Evolutionary conservation across 163 green algal species (phyloP).

Genomic region (Prototheca wickerhamii): DNA sequence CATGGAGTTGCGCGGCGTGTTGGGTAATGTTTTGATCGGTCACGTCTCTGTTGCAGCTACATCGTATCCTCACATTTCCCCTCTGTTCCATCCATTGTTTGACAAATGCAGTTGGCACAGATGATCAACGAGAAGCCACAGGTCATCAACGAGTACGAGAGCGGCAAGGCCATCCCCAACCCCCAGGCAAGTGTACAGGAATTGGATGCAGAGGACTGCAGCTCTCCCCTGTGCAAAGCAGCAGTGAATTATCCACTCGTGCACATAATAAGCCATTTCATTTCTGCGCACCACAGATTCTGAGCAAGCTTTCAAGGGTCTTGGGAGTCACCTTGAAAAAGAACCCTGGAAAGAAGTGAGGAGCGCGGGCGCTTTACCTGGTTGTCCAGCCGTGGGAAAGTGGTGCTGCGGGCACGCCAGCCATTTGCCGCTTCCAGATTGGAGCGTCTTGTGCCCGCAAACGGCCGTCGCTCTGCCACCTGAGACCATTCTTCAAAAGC

Average conservation of each 20-base stretch:
- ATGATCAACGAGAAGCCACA: constrained; percentile 95
- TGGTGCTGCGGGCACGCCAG: not conserved
- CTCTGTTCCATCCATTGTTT: not conserved
- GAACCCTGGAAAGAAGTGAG: constrained; percentile 37
- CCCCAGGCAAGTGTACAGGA: constrained; percentile 49
- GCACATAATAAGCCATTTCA: too few relatives aligned
- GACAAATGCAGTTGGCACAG: constrained; percentile 12
- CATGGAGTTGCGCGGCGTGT: not conserved
- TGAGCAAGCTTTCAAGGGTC: constrained; percentile 83
- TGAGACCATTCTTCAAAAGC: too few relatives aligned
- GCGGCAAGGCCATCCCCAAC: constrained; percentile 92
- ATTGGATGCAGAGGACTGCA: not conserved
- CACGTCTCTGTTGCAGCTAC: not conserved
- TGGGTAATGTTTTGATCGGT: not conserved
- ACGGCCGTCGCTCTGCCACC: too few relatives aligned
- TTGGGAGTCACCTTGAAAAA: constrained; percentile 80
- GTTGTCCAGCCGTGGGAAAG: not conserved
- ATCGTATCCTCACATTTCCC: not conserved
- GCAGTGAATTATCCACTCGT: not conserved
- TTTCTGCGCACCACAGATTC: constrained; percentile 16
- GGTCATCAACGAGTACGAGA: constrained; percentile 97
- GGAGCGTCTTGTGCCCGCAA: too few relatives aligned
- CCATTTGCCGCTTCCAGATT: not conserved
- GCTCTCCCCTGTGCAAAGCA: not conserved
- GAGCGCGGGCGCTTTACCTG: not conserved